phyloP scores from a whole-genome alignment of 768 basidiomycete genomes.

The Mrakia gelida region DNA sequence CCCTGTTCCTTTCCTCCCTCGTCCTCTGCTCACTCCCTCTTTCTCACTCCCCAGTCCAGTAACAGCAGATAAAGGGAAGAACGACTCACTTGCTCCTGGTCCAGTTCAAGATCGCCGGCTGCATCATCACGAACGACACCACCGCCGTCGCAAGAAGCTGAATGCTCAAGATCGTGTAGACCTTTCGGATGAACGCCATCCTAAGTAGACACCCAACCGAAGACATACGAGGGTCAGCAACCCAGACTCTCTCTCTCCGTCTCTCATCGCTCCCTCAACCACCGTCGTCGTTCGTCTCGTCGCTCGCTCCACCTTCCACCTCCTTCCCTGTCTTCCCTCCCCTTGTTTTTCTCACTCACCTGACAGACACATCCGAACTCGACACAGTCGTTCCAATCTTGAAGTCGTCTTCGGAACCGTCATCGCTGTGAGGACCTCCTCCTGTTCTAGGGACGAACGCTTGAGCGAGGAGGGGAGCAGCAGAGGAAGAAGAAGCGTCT shows the following conservation, averaged over 20 bases:
- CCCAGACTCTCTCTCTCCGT: neutral
- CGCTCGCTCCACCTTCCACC: neutral
- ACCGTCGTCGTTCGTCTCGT: neutral
- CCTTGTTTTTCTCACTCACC: neutral
- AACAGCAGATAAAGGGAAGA: too few species aligned
- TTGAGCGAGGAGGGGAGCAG: conserved; percentile 10
- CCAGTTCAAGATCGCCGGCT: conserved; percentile 20
- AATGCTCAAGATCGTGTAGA: conserved; percentile 28
- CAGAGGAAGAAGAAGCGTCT: neutral
- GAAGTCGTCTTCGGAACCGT: conserved; percentile 18
- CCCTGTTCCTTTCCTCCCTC: too few species aligned
- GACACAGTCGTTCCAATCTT: conserved; percentile 23
- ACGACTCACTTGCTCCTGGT: neutral
- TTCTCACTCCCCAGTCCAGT: too few species aligned
- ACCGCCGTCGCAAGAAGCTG: conserved; percentile 26
- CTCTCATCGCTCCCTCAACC: neutral
- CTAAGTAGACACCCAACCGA: neutral
- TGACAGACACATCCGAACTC: conserved; percentile 7
- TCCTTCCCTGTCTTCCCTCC: neutral
- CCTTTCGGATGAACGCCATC: conserved; percentile 30
- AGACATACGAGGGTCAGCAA: neutral
- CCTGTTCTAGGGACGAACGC: neutral
- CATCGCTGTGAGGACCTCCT: neutral
- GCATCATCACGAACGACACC: conserved; percentile 23
- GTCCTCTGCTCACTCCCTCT: too few species aligned